A percentile compares a stretch with the other conserved stretches of the same genome.
Evolutionary conservation across 768 basidiomycete genomes (phyloP).

Genomic region (Hygrocybe coccinea): DNA sequence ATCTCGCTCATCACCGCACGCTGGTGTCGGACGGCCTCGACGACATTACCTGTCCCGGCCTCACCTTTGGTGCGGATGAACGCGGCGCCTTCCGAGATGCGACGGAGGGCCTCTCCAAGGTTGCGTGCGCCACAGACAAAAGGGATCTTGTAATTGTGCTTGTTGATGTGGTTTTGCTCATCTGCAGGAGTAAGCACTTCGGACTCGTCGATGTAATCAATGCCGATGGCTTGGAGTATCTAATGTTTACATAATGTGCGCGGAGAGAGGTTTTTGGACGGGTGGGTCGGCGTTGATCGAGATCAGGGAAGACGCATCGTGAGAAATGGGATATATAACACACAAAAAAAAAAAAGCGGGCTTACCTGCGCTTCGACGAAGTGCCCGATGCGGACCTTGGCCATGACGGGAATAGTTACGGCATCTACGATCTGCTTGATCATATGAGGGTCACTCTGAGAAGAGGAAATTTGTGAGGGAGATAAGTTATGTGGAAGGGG

Average conservation of each 20-base stretch:
- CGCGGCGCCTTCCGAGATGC: conserved; percentile 95
- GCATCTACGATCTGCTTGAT: conserved; percentile 94
- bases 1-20: conserved; percentile 82
- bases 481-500: neutral
- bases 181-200: conserved; percentile 96
- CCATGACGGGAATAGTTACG: conserved; percentile 97
- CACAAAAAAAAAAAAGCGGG: conserved; percentile 9
- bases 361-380: conserved; percentile 91
- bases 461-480: neutral
- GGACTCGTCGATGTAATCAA: conserved; percentile 95
- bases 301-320: no score
- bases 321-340: no score
- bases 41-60: conserved; percentile 84
- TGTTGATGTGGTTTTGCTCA: conserved; percentile 94
- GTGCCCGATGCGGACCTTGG: conserved; percentile 93
- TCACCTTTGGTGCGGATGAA: conserved; percentile 98
- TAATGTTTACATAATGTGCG: no score
- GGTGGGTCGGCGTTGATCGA: neutral
- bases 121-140: conserved; percentile 96
- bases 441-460: conserved; percentile 87
- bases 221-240: conserved; percentile 90
- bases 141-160: conserved; percentile 90
- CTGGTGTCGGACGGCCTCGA: conserved; percentile 91
- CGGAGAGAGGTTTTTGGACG: no score
- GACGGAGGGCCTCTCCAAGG: conserved; percentile 91